Base-by-base conservation (phyloP, 2,329 filamentous ascomycete genomes). In the Trichocomaceae sp. region DNA sequence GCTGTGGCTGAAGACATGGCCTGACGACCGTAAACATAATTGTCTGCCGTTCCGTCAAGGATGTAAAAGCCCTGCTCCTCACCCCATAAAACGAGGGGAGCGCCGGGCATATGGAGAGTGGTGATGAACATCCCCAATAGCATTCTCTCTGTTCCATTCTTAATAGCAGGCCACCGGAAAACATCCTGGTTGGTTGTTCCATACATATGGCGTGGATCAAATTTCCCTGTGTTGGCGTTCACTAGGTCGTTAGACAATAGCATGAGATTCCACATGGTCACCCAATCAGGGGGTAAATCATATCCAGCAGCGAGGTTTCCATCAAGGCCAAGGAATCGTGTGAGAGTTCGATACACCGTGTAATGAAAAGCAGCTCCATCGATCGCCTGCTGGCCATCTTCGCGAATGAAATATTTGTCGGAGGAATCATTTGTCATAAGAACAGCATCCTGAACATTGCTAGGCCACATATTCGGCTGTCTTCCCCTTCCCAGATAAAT, bases 11-110 rank as follows among this genome's bases (percentile, higher is more conserved):
- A 76, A 8, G 79, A 78, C 77, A 86, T 84, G 1, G 83, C 71
- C 63, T 83, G 80, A 60, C 83, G 79, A 19, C 83, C 83, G 63
- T 82, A 86, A 42, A 86, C 76, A 62, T 86, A 86, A 62, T 86
- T 85, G 55, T 72, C 71, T 4, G 83, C 83, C 0, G 83, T 84
- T 56, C 80, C 84, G 63, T 86, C 83, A 2, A 85, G 69, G 0
- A 84, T 70, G 60, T 85, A 85, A 58, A 82, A 83, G 0, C 78
- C 79, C 66, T 86, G 83, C 62, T 86, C 83, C 63, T 86, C 83
- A 17, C 83, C 83, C 79, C 81, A 86, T 15, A 80, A 74, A 15
- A 84, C 67, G 29, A 83, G 64, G 0, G 83, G 80, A 29, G 84
- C 82, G 15, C 83, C 83, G 1, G 83, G 83, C 64, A 85, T 73